Conservation (phyloP, 2,329 filamentous ascomycete genomes). For the Colletotrichum lindemuthianum region DNA sequence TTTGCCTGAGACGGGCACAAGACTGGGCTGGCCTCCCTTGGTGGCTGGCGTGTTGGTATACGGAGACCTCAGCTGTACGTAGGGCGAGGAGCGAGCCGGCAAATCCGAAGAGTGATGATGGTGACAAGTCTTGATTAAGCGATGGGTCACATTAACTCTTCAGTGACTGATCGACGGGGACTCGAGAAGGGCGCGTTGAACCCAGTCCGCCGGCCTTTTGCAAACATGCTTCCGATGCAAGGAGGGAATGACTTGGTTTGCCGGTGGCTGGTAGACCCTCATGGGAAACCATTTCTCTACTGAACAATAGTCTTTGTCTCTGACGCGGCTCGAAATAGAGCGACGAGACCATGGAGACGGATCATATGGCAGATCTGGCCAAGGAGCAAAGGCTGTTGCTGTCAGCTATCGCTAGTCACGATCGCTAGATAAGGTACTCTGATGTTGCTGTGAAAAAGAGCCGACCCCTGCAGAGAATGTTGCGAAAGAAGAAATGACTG, state of each 20-base stretch:
- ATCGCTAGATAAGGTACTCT: too few relatives aligned
- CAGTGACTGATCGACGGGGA: conserved; percentile 1
- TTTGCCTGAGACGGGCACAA: conserved; percentile 10
- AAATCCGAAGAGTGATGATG: background rate
- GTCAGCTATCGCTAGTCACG: too few relatives aligned
- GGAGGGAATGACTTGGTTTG: background rate
- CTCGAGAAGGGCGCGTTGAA: background rate
- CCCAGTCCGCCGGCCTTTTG: conserved; percentile 6
- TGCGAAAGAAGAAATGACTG: too few relatives aligned
- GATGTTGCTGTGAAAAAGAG: too few relatives aligned
- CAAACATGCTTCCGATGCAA: conserved; percentile 6
- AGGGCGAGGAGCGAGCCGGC: conserved; percentile 5
- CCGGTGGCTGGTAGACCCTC: background rate
- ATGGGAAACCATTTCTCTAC: too few relatives aligned
- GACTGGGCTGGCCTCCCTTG: conserved; percentile 31
- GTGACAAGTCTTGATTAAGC: background rate
- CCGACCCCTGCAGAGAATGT: too few relatives aligned
- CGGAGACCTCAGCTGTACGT: background rate
- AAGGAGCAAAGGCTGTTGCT: too few relatives aligned
- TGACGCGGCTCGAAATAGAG: too few relatives aligned
- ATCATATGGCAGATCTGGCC: too few relatives aligned
- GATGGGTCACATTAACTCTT: background rate
- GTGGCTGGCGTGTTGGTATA: conserved; percentile 10
- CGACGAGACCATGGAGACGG: too few relatives aligned
- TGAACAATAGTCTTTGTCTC: too few relatives aligned